Evolutionary conservation across 1,284 basidiomycete genomes (phyloP).

Genomic region (Sutorius eximius): DNA sequence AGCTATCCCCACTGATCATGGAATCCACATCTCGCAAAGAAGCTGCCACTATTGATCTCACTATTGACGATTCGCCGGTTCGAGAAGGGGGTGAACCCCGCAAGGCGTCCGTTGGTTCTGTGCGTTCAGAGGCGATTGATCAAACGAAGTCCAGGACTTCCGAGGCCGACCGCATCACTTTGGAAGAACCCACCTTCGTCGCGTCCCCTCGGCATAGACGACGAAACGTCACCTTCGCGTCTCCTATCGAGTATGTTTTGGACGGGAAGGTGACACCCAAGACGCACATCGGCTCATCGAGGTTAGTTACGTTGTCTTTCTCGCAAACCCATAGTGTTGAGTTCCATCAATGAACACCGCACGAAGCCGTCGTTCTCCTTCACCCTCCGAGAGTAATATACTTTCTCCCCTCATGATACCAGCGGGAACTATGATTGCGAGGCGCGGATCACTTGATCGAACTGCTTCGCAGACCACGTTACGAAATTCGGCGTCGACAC

Average conservation of each 20-base stretch:
- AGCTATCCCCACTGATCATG: conserved; percentile 12
- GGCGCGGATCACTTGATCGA: neutral
- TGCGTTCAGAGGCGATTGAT: neutral
- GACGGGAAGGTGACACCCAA: conserved; percentile 2
- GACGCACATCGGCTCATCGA: conserved; percentile 3
- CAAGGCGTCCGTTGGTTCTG: neutral
- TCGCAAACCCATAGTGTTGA: neutral
- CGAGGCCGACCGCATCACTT: neutral
- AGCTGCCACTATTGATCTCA: conserved; percentile 31
- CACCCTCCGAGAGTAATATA: conserved; percentile 6
- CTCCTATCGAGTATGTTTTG: conserved; percentile 23
- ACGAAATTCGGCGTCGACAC: conserved; percentile 2
- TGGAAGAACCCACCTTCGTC: neutral
- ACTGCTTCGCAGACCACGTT: neutral
- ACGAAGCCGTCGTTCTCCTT: neutral
- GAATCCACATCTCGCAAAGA: conserved; percentile 13
- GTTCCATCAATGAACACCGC: neutral
- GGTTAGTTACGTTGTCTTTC: conserved; percentile 2
- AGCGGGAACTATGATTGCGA: neutral
- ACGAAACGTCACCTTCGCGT: conserved; percentile 33
- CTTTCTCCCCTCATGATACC: conserved; percentile 22
- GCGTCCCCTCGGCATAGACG: conserved; percentile 11
- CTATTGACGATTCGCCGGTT: conserved; percentile 20
- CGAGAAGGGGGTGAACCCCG: neutral
- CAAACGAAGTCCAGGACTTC: neutral